These are phyloP conservation scores for Canna indica DNA, from an alignment of 176 grass and related monocot genomes.

Conservation along the genomic window DNA sequence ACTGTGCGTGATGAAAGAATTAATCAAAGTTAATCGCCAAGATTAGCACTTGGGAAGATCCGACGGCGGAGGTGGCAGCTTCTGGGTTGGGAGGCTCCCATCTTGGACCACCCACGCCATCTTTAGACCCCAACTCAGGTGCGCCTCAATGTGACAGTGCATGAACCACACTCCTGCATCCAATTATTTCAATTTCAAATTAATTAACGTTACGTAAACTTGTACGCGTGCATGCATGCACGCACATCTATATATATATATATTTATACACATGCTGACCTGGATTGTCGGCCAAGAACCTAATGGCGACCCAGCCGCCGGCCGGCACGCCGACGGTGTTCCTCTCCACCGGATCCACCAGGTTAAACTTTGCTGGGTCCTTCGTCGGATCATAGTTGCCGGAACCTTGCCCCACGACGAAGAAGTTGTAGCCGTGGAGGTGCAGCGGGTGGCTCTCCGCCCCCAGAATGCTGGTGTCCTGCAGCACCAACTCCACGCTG, in stretches of 20 bases:
- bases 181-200: no score
- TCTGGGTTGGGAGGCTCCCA: slow-evolving; percentile 56
- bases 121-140: slow-evolving; percentile 64
- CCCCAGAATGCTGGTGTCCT: slow-evolving; percentile 6
- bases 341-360: slow-evolving; percentile 8
- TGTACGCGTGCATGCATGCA: no score
- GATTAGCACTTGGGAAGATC: slow-evolving; percentile 57
- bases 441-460: slow-evolving; percentile 7
- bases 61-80: slow-evolving; percentile 64
- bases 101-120: slow-evolving; percentile 89
- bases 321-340: slow-evolving; percentile 4
- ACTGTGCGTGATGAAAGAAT: neutral
- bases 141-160: slow-evolving; percentile 87
- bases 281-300: slow-evolving; percentile 7
- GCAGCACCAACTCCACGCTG: slow-evolving; percentile 33
- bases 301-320: slow-evolving; percentile 4
- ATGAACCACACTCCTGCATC: slow-evolving; percentile 65
- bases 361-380: neutral
- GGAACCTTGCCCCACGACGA: slow-evolving; percentile 4
- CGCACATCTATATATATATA: no score
- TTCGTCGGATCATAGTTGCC: slow-evolving; percentile 4
- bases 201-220: no score
- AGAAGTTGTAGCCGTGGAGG: slow-evolving; percentile 12
- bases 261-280: no score
- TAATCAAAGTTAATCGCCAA: slow-evolving; percentile 13